Conservation (phyloP, 306 rosid genomes). For the Casuarina glauca region DNA sequence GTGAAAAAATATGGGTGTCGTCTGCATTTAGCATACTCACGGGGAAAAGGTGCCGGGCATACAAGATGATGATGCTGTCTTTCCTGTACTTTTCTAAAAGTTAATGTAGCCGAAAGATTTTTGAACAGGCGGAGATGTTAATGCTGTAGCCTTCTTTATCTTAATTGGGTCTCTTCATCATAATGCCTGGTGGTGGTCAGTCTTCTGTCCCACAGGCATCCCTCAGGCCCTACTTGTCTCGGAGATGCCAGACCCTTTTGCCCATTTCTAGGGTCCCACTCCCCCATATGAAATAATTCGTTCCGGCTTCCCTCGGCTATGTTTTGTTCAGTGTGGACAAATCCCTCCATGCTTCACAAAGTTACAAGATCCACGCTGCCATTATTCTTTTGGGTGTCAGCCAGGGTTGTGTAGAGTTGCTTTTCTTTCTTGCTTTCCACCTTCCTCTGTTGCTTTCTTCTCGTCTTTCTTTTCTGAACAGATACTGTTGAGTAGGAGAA, state of each 20-base stretch:
- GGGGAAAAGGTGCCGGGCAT: conserved; percentile 28
- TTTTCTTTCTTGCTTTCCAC: too few species aligned
- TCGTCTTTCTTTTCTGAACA: too few species aligned
- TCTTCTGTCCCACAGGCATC: conserved; percentile 37
- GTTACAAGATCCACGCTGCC: not conserved
- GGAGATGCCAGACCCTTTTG: conserved; percentile 35
- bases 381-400: too few species aligned
- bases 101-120: conserved; percentile 31
- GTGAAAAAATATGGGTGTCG: not conserved
- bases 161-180: conserved; percentile 22
- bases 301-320: conserved; percentile 11
- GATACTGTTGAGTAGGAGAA: too few species aligned
- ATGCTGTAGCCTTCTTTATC: conserved; percentile 1
- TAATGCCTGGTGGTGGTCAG: conserved; percentile 39
- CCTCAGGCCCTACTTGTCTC: conserved; percentile 55
- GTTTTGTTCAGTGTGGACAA: conserved; percentile 9
- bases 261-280: conserved; percentile 49
- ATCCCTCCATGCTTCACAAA: conserved; percentile 8
- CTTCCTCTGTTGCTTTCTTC: too few species aligned
- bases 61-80: conserved; percentile 41
- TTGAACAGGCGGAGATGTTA: not conserved
- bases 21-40: not conserved
- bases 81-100: conserved; percentile 15
- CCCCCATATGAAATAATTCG: conserved; percentile 39
- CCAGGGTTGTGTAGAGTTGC: too few species aligned